Evolutionary conservation across 2,329 filamentous ascomycete genomes (phyloP).

Genomic region (Sporothrix mexicana): DNA sequence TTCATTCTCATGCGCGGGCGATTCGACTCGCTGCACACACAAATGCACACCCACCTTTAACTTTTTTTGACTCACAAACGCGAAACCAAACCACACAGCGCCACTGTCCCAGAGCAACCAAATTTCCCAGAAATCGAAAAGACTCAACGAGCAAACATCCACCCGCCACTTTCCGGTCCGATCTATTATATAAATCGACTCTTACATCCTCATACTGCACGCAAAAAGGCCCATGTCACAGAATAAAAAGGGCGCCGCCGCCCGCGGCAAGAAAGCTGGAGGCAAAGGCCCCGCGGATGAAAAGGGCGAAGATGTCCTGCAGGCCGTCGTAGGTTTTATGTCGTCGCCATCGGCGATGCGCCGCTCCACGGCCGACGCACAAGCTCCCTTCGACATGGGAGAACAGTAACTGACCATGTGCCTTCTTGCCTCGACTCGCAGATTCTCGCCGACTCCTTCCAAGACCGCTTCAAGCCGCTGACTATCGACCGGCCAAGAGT

Average conservation of each 20-base stretch:
- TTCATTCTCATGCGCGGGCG: background rate
- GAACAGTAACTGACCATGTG: slow-evolving; percentile 36
- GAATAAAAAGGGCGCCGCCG: slow-evolving; percentile 36
- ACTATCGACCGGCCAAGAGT: slow-evolving; percentile 87
- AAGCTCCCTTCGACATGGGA: background rate
- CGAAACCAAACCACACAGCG: slow-evolving; percentile 25
- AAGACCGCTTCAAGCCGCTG: slow-evolving; percentile 88
- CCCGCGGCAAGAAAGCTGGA: slow-evolving; percentile 58
- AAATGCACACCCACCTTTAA: slow-evolving; percentile 17
- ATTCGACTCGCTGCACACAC: slow-evolving; percentile 16
- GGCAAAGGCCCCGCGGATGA: slow-evolving; percentile 57
- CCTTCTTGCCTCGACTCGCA: slow-evolving; percentile 46
- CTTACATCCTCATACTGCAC: background rate
- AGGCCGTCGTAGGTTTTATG: slow-evolving; percentile 57
- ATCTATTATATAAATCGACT: background rate
- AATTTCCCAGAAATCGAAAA: background rate
- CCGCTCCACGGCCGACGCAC: background rate
- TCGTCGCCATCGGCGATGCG: background rate
- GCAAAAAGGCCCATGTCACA: slow-evolving; percentile 50
- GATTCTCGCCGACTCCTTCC: slow-evolving; percentile 93
- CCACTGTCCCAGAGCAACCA: slow-evolving; percentile 8
- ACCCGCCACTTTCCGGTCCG: background rate
- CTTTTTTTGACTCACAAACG: slow-evolving; percentile 30
- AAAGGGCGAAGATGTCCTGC: slow-evolving; percentile 64
- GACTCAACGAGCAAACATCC: background rate